Percentiles rank a stretch among this genome's conserved stretches.
These are phyloP conservation scores for Trametes coccinea DNA, from an alignment of 768 basidiomycete species.

Conservation along the genomic window DNA sequence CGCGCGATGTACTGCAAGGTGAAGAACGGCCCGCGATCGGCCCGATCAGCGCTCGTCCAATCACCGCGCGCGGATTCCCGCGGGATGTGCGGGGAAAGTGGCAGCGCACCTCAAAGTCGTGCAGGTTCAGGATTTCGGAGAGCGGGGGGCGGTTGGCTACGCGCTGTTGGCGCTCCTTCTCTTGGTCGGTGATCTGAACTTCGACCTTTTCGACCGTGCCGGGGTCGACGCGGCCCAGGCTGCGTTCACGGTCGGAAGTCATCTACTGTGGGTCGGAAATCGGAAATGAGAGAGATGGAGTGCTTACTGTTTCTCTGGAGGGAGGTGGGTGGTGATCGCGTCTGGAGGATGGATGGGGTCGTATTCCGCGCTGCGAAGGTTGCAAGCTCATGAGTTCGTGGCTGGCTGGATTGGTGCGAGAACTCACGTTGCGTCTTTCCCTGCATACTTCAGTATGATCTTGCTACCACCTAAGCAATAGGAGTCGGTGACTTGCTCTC, in stretches of 20 bases:
- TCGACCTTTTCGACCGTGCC: conserved; percentile 63
- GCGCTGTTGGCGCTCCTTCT: conserved; percentile 60
- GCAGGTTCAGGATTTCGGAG: conserved; percentile 82
- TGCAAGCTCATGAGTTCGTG: too few relatives aligned
- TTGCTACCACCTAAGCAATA: conserved; percentile 43
- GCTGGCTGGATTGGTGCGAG: too few relatives aligned
- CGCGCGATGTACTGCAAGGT: conserved; percentile 89
- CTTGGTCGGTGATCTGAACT: conserved; percentile 62
- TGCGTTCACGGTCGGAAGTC: conserved; percentile 8
- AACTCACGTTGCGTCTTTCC: conserved; percentile 47
- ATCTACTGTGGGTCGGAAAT: too few relatives aligned
- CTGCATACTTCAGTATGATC: conserved; percentile 55
- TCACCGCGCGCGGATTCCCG: background rate
- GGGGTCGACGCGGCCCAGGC: conserved; percentile 69
- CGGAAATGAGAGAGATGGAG: background rate
- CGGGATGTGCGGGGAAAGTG: background rate
- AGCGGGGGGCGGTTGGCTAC: conserved; percentile 66
- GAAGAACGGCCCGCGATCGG: background rate
- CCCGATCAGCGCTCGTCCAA: conserved; percentile 1
- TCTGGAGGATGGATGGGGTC: conserved; percentile 89
- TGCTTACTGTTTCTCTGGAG: conserved; percentile 71
- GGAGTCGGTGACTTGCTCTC: background rate
- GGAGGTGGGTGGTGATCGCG: conserved; percentile 73
- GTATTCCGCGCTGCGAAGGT: conserved; percentile 50
- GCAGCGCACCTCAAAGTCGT: conserved; percentile 81